Percentiles rank a stretch among this genome's conserved stretches.
phyloP scores from a whole-genome alignment of 139 green algal genomes.

The Coelastrella sp. region DNA sequence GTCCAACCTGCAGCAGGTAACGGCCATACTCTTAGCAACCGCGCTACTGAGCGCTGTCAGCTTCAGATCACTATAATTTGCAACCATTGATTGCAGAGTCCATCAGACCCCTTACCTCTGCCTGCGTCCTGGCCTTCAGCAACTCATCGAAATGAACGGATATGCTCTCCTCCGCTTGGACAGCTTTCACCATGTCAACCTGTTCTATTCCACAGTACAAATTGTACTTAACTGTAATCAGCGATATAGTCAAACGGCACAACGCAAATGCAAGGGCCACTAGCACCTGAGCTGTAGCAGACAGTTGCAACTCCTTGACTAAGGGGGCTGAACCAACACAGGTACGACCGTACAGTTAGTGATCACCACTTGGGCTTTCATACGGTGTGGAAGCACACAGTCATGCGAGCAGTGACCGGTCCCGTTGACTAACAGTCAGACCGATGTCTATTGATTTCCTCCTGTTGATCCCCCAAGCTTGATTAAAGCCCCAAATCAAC shows the following conservation, averaged over 20 bases:
- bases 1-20: slow-evolving; percentile 47
- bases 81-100: background rate
- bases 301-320: too few species aligned
- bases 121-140: slow-evolving; percentile 30
- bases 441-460: too few species aligned
- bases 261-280: background rate
- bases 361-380: too few species aligned
- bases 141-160: slow-evolving; percentile 46
- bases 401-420: too few species aligned
- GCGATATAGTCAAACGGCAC: background rate
- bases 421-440: too few species aligned
- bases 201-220: background rate
- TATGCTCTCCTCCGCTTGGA: slow-evolving; percentile 52
- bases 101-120: slow-evolving; percentile 32
- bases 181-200: slow-evolving; percentile 29
- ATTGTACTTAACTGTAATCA: background rate
- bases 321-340: too few species aligned
- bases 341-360: too few species aligned
- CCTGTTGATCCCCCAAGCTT: too few species aligned
- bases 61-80: background rate
- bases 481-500: too few species aligned
- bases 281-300: background rate
- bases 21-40: background rate
- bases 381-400: too few species aligned
- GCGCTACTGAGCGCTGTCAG: background rate